Percentiles rank a stretch among this genome's conserved stretches.
phyloP scores from a whole-genome alignment of 441 rosid species.

The Brassica hybrid region DNA sequence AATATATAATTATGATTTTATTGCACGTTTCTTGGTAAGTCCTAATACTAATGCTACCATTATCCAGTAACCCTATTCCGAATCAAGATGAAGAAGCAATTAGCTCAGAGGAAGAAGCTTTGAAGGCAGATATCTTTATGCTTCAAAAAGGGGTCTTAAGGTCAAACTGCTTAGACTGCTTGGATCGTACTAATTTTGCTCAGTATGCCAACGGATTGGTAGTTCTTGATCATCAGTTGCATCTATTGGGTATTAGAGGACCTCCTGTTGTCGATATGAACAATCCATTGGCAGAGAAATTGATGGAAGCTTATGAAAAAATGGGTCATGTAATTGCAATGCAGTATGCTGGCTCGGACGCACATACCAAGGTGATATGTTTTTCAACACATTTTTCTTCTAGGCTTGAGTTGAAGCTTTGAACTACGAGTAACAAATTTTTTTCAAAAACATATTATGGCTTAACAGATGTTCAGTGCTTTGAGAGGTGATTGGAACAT shows the following conservation, averaged over 20 bases:
- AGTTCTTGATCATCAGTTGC: slow-evolving; percentile 62
- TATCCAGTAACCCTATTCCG: slow-evolving; percentile 33
- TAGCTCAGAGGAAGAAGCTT: slow-evolving; percentile 24
- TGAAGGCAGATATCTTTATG: slow-evolving; percentile 33
- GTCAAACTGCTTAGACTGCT: slow-evolving; percentile 80
- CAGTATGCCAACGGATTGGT: slow-evolving; percentile 71
- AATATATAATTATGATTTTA: neutral
- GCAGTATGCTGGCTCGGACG: slow-evolving; percentile 84
- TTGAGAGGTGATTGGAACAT: slow-evolving; percentile 76
- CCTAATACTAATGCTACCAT: slow-evolving; percentile 30
- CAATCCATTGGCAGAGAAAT: slow-evolving; percentile 55
- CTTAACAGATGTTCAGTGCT: slow-evolving; percentile 63
- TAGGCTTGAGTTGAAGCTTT: slow-evolving; percentile 7
- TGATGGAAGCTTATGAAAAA: slow-evolving; percentile 61
- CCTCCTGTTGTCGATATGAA: slow-evolving; percentile 55
- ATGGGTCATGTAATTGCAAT: slow-evolving; percentile 76
- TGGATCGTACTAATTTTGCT: slow-evolving; percentile 80
- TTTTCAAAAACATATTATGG: slow-evolving; percentile 1
- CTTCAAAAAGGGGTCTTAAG: slow-evolving; percentile 68
- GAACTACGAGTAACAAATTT: slow-evolving; percentile 19
- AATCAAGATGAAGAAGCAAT: slow-evolving; percentile 36
- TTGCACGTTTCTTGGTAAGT: slow-evolving; percentile 29
- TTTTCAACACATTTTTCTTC: slow-evolving; percentile 9
- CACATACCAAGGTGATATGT: slow-evolving; percentile 66
- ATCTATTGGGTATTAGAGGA: slow-evolving; percentile 52